Percentiles rank a stretch among this genome's conserved stretches.
Evolutionary conservation across 352 stramenopile genomes (phyloP).

Genomic region (Phytopythium sindhum): DNA sequence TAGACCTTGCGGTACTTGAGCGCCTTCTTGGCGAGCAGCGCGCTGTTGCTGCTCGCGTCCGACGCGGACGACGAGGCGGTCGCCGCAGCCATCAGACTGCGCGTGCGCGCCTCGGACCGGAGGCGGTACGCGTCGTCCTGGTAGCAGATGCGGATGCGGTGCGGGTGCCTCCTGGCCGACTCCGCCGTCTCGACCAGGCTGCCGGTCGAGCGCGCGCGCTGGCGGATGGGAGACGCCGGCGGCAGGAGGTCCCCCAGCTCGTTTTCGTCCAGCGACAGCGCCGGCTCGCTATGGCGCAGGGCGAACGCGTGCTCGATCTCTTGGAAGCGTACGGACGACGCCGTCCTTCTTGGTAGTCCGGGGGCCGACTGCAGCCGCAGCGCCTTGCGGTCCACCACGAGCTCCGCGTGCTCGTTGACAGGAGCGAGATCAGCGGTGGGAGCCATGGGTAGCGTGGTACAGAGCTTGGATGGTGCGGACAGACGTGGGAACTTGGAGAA

Average conservation of each 20-base stretch:
- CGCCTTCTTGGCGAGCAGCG: conserved; percentile 44
- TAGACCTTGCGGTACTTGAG: conserved; percentile 57
- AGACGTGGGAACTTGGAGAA: conserved; percentile 2
- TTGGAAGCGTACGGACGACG: conserved; percentile 1
- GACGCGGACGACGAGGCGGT: conserved; percentile 9
- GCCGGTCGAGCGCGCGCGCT: conserved; percentile 3
- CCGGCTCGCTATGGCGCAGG: not conserved
- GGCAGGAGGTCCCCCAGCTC: not conserved
- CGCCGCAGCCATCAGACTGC: conserved; percentile 31
- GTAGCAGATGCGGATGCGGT: conserved; percentile 37
- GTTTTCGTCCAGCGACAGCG: conserved; percentile 2
- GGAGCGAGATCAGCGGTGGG: not conserved
- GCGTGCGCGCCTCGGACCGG: conserved; percentile 24
- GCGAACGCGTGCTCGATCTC: not conserved
- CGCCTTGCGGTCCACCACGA: not conserved
- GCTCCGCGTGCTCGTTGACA: not conserved
- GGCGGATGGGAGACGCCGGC: conserved; percentile 3
- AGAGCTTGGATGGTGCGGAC: not conserved
- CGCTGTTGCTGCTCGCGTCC: conserved; percentile 22
- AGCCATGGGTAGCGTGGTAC: not conserved
- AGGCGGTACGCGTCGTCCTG: conserved; percentile 38
- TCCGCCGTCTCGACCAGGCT: not conserved
- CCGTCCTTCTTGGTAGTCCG: no score
- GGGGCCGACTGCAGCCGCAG: not conserved
- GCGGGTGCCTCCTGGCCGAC: conserved; percentile 5